Percentiles rank a stretch among this genome's conserved stretches.
Conservation (phyloP, 169 alveolate genomes). For the Plasmodium adleri region DNA sequence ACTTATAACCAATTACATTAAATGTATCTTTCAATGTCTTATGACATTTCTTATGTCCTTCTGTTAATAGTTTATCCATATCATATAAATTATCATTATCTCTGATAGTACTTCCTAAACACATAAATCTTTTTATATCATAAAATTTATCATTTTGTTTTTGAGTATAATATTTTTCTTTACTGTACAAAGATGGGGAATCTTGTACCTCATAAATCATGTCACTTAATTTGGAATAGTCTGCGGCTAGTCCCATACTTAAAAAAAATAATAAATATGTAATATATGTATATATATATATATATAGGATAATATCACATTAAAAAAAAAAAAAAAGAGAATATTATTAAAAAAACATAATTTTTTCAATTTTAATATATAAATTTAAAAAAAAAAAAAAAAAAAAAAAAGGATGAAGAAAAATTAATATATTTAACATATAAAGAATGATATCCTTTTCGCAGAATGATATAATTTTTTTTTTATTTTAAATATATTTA, state of each 20-base stretch:
- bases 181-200: conserved; percentile 31
- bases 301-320: too few relatives aligned
- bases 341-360: too few relatives aligned
- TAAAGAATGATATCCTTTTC: too few relatives aligned
- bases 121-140: conserved; percentile 64
- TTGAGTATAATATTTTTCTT: conserved; percentile 58
- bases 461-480: too few relatives aligned
- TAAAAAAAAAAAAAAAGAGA: too few relatives aligned
- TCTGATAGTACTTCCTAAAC: conserved; percentile 37
- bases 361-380: too few relatives aligned
- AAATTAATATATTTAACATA: too few relatives aligned
- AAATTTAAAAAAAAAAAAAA: too few relatives aligned
- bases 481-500: too few relatives aligned
- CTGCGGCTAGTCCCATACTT: conserved; percentile 25
- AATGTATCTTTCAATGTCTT: conserved; percentile 29
- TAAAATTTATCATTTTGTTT: conserved; percentile 70
- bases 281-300: not conserved
- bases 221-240: conserved; percentile 33
- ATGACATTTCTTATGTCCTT: conserved; percentile 37
- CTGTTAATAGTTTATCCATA: conserved; percentile 10
- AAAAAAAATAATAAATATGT: not conserved
- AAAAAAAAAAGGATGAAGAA: too few relatives aligned
- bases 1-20: conserved; percentile 46
- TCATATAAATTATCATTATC: conserved; percentile 44
- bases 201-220: conserved; percentile 28